These are phyloP conservation scores for Penicillium sp. DNA, from an alignment of 2,329 filamentous ascomycete species.

Conservation along the genomic window DNA sequence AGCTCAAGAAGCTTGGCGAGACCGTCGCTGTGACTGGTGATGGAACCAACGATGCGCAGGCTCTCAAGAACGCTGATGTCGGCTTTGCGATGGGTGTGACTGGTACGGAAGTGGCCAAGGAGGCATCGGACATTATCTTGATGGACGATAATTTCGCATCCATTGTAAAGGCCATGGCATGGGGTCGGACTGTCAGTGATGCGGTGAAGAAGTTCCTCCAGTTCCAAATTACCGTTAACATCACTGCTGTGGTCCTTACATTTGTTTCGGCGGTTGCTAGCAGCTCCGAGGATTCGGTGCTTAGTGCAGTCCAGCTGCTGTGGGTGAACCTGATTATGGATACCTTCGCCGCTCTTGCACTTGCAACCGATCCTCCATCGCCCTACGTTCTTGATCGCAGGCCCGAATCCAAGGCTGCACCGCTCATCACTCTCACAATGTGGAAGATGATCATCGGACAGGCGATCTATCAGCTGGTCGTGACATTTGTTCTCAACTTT, in stretches of 20 bases:
- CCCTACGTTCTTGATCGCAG: constrained; percentile 56
- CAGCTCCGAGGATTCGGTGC: constrained; percentile 56
- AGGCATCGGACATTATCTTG: constrained; percentile 79
- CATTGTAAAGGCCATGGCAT: constrained; percentile 80
- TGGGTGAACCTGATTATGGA: constrained; percentile 73
- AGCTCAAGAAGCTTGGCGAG: constrained; percentile 69
- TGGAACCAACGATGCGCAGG: constrained; percentile 79
- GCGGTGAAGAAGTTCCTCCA: constrained; percentile 72
- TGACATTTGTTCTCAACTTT: constrained; percentile 48
- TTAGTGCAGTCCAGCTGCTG: constrained; percentile 65
- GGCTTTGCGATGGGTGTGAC: constrained; percentile 85
- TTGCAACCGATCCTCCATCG: constrained; percentile 63
- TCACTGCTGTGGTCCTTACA: constrained; percentile 64
- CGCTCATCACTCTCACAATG: constrained; percentile 48
- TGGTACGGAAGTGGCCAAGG: constrained; percentile 80
- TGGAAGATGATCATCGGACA: constrained; percentile 49
- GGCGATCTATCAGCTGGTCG: constrained; percentile 43
- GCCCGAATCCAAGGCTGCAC: constrained; percentile 47
- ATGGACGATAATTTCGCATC: constrained; percentile 87
- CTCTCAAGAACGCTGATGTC: constrained; percentile 76
- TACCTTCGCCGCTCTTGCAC: constrained; percentile 64
- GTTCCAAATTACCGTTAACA: constrained; percentile 58
- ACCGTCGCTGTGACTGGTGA: constrained; percentile 81
- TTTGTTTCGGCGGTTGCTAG: constrained; percentile 63
- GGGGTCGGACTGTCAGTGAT: constrained; percentile 76